Conservation (phyloP, 345 rosid genomes). For the Gynandropsis gynandra region DNA sequence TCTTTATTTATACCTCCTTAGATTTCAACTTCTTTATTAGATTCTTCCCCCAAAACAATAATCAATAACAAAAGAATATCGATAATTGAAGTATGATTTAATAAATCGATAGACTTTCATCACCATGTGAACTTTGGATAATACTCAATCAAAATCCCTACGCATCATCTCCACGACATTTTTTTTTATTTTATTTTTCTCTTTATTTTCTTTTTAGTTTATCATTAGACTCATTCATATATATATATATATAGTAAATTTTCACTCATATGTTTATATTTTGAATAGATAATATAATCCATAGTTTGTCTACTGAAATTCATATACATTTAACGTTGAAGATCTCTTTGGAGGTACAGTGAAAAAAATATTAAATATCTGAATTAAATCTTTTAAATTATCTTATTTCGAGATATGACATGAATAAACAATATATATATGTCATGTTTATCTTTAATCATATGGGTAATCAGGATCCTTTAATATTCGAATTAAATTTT, state of each 20-base stretch:
- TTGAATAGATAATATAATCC: too few relatives aligned
- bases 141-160: constrained; percentile 28
- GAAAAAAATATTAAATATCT: too few relatives aligned
- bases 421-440: too few relatives aligned
- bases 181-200: background rate
- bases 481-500: constrained; percentile 4
- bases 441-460: too few relatives aligned
- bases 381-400: too few relatives aligned
- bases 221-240: too few relatives aligned
- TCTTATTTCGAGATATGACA: too few relatives aligned
- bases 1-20: constrained; percentile 32
- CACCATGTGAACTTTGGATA: constrained; percentile 45
- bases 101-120: constrained; percentile 40
- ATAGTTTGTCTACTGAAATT: too few relatives aligned
- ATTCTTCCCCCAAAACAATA: constrained; percentile 30
- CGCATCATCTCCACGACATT: constrained; percentile 15
- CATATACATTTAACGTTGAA: too few relatives aligned
- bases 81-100: constrained; percentile 10
- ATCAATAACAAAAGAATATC: constrained; percentile 18
- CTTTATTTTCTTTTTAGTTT: background rate
- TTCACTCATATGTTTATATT: too few relatives aligned
- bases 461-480: background rate
- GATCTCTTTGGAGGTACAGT: too few relatives aligned
- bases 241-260: too few relatives aligned
- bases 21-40: constrained; percentile 27